Conservation (phyloP, 768 basidiomycete genomes). For the Rhizopogon vinicolor region DNA sequence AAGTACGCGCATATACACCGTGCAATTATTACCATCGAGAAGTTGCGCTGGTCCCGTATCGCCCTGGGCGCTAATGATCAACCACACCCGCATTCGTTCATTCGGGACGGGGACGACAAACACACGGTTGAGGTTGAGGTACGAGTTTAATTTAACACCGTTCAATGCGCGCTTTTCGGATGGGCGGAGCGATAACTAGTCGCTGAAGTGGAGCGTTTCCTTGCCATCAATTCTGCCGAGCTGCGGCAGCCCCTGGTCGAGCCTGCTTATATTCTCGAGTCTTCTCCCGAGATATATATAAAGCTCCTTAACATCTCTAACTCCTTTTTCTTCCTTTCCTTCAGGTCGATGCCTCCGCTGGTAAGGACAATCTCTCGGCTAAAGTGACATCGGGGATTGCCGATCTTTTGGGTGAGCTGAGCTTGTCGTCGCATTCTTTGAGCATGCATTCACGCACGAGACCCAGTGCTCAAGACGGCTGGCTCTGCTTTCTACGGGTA, state of each 20-base stretch:
- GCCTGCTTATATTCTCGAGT: not conserved
- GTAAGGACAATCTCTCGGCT: slow-evolving; percentile 59
- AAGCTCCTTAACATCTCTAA: not conserved
- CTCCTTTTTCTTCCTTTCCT: slow-evolving; percentile 7
- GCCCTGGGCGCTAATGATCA: slow-evolving; percentile 36
- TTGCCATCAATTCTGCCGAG: not conserved
- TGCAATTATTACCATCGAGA: slow-evolving; percentile 66
- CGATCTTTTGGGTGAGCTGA: slow-evolving; percentile 76
- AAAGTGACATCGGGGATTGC: slow-evolving; percentile 63
- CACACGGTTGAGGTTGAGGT: slow-evolving; percentile 59
- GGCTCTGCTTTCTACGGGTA: slow-evolving; percentile 85
- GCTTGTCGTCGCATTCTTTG: slow-evolving; percentile 11
- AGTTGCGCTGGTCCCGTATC: slow-evolving; percentile 84
- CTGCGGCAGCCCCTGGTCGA: slow-evolving; percentile 1
- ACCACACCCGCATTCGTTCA: slow-evolving; percentile 77
- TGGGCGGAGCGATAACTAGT: not conserved
- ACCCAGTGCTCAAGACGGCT: slow-evolving; percentile 79
- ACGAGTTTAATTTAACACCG: slow-evolving; percentile 9
- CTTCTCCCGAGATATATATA: slow-evolving; percentile 2
- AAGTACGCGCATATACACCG: slow-evolving; percentile 76
- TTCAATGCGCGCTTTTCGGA: not conserved
- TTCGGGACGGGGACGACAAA: slow-evolving; percentile 90
- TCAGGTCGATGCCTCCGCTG: slow-evolving; percentile 61
- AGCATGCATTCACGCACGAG: slow-evolving; percentile 16
- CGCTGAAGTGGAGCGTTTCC: slow-evolving; percentile 3